Evolutionary conservation across 2,329 filamentous ascomycete genomes (phyloP).

Genomic region (Erysiphe pulchra): DNA sequence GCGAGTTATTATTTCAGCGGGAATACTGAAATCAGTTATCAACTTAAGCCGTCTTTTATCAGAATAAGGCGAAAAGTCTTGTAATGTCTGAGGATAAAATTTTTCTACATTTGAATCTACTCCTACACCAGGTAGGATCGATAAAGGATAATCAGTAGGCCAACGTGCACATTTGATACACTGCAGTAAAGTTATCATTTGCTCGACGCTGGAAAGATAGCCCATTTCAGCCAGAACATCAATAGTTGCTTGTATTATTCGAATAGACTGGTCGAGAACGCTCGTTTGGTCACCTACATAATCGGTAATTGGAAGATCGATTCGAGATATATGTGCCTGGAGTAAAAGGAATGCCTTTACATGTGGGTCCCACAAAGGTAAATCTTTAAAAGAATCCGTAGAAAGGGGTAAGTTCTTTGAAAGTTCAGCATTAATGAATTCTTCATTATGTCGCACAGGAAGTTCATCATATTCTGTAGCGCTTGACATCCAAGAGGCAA

Average conservation of each 20-base stretch:
- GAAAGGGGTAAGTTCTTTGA: conserved; percentile 51
- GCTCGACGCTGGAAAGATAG: conserved; percentile 46
- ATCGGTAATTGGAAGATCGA: conserved; percentile 82
- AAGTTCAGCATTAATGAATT: conserved; percentile 81
- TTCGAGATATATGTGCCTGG: conserved; percentile 82
- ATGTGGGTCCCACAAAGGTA: conserved; percentile 96
- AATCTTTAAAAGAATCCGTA: conserved; percentile 20
- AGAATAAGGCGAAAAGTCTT: conserved; percentile 10
- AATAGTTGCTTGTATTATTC: conserved; percentile 86
- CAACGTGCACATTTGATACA: conserved; percentile 82
- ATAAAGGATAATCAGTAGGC: conserved; percentile 56
- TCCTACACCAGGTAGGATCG: conserved; percentile 51
- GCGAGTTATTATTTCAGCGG: conserved; percentile 10
- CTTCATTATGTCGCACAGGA: conserved; percentile 92
- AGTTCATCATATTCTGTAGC: conserved; percentile 95
- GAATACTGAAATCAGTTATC: conserved; percentile 25
- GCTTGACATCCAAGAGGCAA: conserved; percentile 72
- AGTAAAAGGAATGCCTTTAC: conserved; percentile 87
- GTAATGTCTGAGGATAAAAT: conserved; percentile 13
- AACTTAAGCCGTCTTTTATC: conserved; percentile 17
- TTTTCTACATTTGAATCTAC: conserved; percentile 11
- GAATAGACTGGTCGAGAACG: conserved; percentile 85
- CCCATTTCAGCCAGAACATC: conserved; percentile 85
- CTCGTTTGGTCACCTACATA: conserved; percentile 83
- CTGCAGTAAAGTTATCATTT: conserved; percentile 70